Evolutionary conservation across 306 rosid species (phyloP).

Genomic region (Rubus idaeus): DNA sequence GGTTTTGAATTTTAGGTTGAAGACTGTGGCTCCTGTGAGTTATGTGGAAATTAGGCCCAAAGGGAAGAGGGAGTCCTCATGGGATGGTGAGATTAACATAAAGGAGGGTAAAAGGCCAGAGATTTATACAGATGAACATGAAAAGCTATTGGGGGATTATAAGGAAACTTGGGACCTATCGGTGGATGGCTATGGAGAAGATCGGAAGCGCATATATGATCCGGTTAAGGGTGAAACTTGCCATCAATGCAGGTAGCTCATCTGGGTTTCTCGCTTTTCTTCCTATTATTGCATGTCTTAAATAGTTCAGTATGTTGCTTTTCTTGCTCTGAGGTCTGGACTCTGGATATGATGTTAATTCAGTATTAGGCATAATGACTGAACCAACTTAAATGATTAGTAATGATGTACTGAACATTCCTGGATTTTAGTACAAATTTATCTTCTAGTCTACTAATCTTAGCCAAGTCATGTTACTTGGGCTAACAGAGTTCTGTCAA

Average conservation of each 20-base stretch:
- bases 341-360: not conserved
- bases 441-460: not conserved
- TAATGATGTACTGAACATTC: not conserved
- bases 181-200: slow-evolving; percentile 69
- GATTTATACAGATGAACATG: slow-evolving; percentile 67
- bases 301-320: too few relatives aligned
- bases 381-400: not conserved
- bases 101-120: slow-evolving; percentile 63
- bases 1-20: slow-evolving; percentile 47
- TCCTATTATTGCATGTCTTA: not conserved
- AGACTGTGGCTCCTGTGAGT: slow-evolving; percentile 47
- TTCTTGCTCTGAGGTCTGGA: not conserved
- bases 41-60: slow-evolving; percentile 31
- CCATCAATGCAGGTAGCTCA: slow-evolving; percentile 76
- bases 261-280: not conserved
- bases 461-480: not conserved
- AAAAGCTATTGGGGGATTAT: slow-evolving; percentile 66
- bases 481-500: not conserved
- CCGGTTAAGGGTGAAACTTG: slow-evolving; percentile 60
- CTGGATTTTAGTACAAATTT: not conserved
- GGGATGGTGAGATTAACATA: slow-evolving; percentile 37
- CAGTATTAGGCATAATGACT: not conserved
- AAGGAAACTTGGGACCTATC: slow-evolving; percentile 52
- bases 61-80: slow-evolving; percentile 13
- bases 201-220: slow-evolving; percentile 64